Conservation (phyloP, 768 basidiomycete species). For the Rhodocollybia butyracea region DNA sequence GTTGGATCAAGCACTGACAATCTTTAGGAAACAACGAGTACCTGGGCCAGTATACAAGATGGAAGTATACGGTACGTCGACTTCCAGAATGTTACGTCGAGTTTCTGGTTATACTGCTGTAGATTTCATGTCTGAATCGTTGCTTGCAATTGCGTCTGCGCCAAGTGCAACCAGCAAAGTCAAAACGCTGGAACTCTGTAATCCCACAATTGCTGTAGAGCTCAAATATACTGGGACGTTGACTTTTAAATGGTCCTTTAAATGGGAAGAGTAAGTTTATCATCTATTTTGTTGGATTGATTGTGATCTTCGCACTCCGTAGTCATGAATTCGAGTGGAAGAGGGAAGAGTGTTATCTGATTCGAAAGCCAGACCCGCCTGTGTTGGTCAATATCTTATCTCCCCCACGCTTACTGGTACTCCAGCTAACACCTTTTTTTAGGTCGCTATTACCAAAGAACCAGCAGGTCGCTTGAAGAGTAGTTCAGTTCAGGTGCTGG, state of each 20-base stretch:
- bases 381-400: too few relatives aligned
- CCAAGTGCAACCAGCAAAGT: constrained; percentile 64
- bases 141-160: constrained; percentile 67
- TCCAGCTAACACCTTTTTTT: too few relatives aligned
- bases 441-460: constrained; percentile 81
- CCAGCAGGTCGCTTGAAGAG: constrained; percentile 63
- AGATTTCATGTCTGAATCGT: constrained; percentile 73
- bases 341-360: constrained; percentile 76
- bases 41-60: constrained; percentile 54
- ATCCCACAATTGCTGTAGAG: constrained; percentile 68
- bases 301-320: background rate
- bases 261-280: constrained; percentile 79
- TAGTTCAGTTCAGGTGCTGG: constrained; percentile 68
- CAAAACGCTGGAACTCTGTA: constrained; percentile 73
- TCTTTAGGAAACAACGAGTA: constrained; percentile 65
- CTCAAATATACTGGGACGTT: constrained; percentile 72
- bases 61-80: constrained; percentile 66
- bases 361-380: constrained; percentile 85
- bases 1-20: too few relatives aligned
- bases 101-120: background rate
- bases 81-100: background rate
- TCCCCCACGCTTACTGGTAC: too few relatives aligned
- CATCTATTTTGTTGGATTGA: background rate
- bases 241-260: constrained; percentile 74
- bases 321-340: constrained; percentile 89